Conservation (phyloP, 257 asterid genomes). For the Mitragyna speciosa region DNA sequence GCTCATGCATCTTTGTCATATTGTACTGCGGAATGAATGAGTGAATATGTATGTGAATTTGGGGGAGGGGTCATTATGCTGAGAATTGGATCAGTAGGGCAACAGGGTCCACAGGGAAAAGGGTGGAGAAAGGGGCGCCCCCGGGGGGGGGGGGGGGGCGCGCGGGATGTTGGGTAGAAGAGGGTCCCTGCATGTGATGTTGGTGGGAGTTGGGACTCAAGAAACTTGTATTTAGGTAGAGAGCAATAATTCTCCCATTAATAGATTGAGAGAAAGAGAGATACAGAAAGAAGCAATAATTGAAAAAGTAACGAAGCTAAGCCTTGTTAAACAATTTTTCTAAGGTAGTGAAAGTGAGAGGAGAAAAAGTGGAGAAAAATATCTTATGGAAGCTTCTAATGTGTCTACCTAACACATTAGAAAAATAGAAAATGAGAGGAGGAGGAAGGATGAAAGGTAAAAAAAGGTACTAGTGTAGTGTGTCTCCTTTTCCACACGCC, state of each 20-base stretch:
- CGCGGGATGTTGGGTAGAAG: constrained; percentile 28
- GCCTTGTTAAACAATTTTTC: constrained; percentile 19
- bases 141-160: too few relatives aligned
- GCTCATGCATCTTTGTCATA: background rate
- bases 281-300: constrained; percentile 10
- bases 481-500: constrained; percentile 36
- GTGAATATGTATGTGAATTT: background rate
- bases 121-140: too few relatives aligned
- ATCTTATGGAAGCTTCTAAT: constrained; percentile 59
- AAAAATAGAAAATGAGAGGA: constrained; percentile 23
- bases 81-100: constrained; percentile 7
- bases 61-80: background rate
- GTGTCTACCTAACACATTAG: constrained; percentile 70
- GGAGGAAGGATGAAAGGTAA: background rate
- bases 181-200: constrained; percentile 43
- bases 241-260: constrained; percentile 30
- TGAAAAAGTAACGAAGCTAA: constrained; percentile 7
- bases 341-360: constrained; percentile 8
- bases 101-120: background rate
- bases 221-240: constrained; percentile 13
- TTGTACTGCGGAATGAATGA: constrained; percentile 9
- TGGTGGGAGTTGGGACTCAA: constrained; percentile 34
- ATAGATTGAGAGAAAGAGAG: background rate
- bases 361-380: constrained; percentile 10
- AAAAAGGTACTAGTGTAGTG: constrained; percentile 22